Evolutionary conservation across 768 basidiomycete species (phyloP).

Genomic region (Strobilomyces echinocephalus): DNA sequence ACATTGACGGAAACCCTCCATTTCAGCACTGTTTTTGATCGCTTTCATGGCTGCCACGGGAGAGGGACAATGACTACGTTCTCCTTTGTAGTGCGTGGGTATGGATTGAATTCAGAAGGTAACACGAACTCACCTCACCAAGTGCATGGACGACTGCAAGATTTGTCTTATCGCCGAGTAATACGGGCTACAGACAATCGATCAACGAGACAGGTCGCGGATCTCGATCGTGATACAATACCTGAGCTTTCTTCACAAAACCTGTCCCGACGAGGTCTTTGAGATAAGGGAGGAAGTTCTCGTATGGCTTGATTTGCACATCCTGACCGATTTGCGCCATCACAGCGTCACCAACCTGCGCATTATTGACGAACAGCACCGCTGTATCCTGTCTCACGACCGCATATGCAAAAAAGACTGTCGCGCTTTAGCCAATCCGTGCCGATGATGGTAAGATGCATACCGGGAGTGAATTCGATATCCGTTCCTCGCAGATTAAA

Average conservation of each 20-base stretch:
- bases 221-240: constrained; percentile 10
- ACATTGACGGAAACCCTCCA: constrained; percentile 83
- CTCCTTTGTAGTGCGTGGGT: constrained; percentile 35
- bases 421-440: neutral
- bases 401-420: constrained; percentile 92
- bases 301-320: constrained; percentile 70
- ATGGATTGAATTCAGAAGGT: neutral
- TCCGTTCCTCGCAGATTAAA: constrained; percentile 91
- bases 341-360: constrained; percentile 41
- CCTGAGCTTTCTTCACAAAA: constrained; percentile 31
- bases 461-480: constrained; percentile 82
- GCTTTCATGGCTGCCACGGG: constrained; percentile 77
- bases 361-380: constrained; percentile 63
- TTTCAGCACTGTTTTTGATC: constrained; percentile 74
- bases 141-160: constrained; percentile 80
- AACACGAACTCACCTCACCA: constrained; percentile 46
- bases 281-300: constrained; percentile 60
- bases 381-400: constrained; percentile 58
- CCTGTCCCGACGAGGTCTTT: constrained; percentile 41
- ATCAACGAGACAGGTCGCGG: neutral
- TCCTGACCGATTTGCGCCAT: constrained; percentile 47
- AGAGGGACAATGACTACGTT: constrained; percentile 61
- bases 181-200: constrained; percentile 49
- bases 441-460: neutral
- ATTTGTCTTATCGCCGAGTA: constrained; percentile 74